Conservation (phyloP, 495 filamentous ascomycete genomes). For the Echria macrotheca region DNA sequence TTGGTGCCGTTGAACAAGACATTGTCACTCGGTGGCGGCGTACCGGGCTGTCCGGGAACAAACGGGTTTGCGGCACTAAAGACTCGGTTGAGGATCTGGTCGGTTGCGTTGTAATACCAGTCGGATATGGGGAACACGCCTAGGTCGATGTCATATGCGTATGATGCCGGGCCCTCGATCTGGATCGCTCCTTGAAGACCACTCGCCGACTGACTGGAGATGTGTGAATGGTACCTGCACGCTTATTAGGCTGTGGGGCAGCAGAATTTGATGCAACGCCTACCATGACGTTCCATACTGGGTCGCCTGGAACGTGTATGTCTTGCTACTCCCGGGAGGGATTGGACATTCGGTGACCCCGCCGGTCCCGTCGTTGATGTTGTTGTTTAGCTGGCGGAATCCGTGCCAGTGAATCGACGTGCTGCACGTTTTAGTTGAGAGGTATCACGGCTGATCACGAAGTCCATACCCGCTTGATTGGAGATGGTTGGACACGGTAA, state of each 20-base stretch:
- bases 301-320: conserved; percentile 45
- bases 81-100: too few species aligned
- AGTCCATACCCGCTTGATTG: neutral
- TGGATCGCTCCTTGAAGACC: conserved; percentile 49
- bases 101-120: conserved; percentile 38
- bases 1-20: conserved; percentile 31
- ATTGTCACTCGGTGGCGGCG: conserved; percentile 13
- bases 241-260: conserved; percentile 21
- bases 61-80: too few species aligned
- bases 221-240: conserved; percentile 45
- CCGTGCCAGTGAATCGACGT: conserved; percentile 11
- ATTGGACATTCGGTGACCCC: conserved; percentile 51
- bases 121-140: conserved; percentile 46
- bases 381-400: conserved; percentile 4
- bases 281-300: conserved; percentile 53
- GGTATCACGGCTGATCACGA: neutral
- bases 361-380: conserved; percentile 29
- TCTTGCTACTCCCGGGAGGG: conserved; percentile 37
- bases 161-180: conserved; percentile 53
- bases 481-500: conserved; percentile 7
- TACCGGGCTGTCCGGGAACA: conserved; percentile 1
- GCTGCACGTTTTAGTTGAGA: neutral
- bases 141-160: conserved; percentile 54
- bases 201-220: conserved; percentile 50
- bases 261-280: neutral